Conservation (phyloP, 2,329 filamentous ascomycete species). For the Drechslerella stenobrocha region DNA sequence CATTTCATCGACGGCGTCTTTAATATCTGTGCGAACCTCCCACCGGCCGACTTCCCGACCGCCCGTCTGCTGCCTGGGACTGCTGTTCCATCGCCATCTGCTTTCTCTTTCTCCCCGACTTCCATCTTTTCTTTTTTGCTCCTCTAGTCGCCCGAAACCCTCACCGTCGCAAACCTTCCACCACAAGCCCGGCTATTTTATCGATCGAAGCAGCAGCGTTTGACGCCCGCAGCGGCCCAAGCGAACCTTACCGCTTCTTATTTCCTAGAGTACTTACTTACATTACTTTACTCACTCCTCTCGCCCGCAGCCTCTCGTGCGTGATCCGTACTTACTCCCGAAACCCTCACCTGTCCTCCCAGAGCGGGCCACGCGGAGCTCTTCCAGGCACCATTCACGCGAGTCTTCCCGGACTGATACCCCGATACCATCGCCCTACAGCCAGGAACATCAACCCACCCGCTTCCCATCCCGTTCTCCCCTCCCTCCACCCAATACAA, state of each 20-base stretch:
- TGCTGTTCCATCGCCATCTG: neutral
- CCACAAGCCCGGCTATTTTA: neutral
- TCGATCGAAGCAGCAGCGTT: conserved; percentile 16
- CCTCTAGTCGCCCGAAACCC: conserved; percentile 8
- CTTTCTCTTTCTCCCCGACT: neutral
- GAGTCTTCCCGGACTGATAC: neutral
- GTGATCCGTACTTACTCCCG: conserved; percentile 30
- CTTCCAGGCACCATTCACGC: conserved; percentile 2
- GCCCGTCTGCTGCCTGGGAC: too few relatives aligned
- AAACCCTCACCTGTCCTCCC: neutral
- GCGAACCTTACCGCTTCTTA: conserved; percentile 46
- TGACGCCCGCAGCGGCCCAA: conserved; percentile 16
- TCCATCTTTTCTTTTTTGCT: neutral
- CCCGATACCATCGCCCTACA: conserved; percentile 19
- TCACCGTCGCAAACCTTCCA: conserved; percentile 9
- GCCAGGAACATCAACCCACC: conserved; percentile 23
- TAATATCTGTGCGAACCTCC: too few relatives aligned
- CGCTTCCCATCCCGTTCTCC: conserved; percentile 7
- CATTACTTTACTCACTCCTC: conserved; percentile 8
- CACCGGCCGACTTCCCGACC: too few relatives aligned
- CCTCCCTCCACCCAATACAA: conserved; percentile 11
- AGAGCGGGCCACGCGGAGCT: neutral
- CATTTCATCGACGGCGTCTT: neutral
- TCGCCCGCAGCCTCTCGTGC: conserved; percentile 13
- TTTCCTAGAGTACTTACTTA: too few relatives aligned